Evolutionary conservation across 2,329 filamentous ascomycete species (phyloP), one percentile per base, ranked within the genome.

Genomic region (Thyridium curvatum): DNA sequence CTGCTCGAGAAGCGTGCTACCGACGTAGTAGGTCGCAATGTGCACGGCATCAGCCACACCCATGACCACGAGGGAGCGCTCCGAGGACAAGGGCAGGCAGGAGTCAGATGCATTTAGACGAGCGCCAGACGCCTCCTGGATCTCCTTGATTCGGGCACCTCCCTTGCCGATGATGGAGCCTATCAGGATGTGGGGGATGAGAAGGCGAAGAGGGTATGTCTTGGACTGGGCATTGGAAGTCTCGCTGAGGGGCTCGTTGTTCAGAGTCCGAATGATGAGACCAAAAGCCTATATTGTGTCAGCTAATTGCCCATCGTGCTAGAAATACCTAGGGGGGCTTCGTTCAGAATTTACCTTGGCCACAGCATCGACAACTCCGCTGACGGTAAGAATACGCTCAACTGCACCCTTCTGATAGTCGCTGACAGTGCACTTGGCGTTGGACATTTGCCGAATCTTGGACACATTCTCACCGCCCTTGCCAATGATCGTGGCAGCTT

Each of bases 381-480:
- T 97, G 45, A 98, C 93, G 26, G 93, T 98, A 55, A 98, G 74
- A 56, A 98, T 96, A 59, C 93, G 87, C 71, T 98, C 93, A 28
- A 97, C 90, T 40, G 93, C 93, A 49, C 93, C 93, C 58, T 94
- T 88, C 52, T 94, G 86, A 58, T 97, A 98, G 66, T 98, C 93
- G 68, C 90, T 96, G 52, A 98, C 93, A 35, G 93, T 98, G 71
- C 93, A 98, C 69, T 97, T 97, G 50, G 93, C 93, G 53, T 89
- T 90, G 38, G 93, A 96, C 67, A 95, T 75, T 60, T 87, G 88
- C 51, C 93, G 82, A 58, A 98, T 97, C 67, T 94, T 88, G 51
- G 90, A 94, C 35, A 98, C 93, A 58, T 98, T 98, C 72, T 98
- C 93, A 59, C 93, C 93, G 47, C 90, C 91, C 69, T 98, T 98